These are phyloP conservation scores for Exophiala viscosa DNA, from an alignment of 2,329 filamentous ascomycete species.

Conservation along the genomic window DNA sequence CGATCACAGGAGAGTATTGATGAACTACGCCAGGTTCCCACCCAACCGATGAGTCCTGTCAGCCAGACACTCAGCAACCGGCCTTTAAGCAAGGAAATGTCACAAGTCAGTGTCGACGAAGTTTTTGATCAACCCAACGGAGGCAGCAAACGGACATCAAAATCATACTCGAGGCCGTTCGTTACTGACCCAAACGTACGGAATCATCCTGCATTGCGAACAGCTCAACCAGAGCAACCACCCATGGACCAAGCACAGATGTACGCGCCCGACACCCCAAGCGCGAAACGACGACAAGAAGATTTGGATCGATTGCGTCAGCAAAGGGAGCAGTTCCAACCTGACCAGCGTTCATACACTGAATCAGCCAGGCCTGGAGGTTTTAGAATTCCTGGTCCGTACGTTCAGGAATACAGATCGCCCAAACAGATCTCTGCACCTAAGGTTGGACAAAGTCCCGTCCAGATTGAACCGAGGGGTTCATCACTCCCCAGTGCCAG, in stretches of 20 bases:
- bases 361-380: slow-evolving; percentile 8
- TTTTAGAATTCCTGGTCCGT: slow-evolving; percentile 29
- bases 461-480: slow-evolving; percentile 16
- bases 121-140: slow-evolving; percentile 11
- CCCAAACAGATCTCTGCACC: slow-evolving; percentile 22
- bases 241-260: slow-evolving; percentile 14
- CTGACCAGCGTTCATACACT: neutral
- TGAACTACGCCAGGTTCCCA: slow-evolving; percentile 7
- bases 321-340: slow-evolving; percentile 7
- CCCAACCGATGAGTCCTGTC: slow-evolving; percentile 19
- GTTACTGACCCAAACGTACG: slow-evolving; percentile 13
- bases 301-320: slow-evolving; percentile 16
- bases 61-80: slow-evolving; percentile 17
- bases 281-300: slow-evolving; percentile 20
- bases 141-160: slow-evolving; percentile 7
- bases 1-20: neutral
- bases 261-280: slow-evolving; percentile 22
- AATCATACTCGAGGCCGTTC: slow-evolving; percentile 23
- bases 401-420: slow-evolving; percentile 26
- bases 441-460: slow-evolving; percentile 13
- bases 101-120: slow-evolving; percentile 23
- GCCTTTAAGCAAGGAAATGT: slow-evolving; percentile 18
- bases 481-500: slow-evolving; percentile 15
- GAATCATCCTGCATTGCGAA: slow-evolving; percentile 16
- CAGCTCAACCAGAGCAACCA: slow-evolving; percentile 6